A percentile compares a stretch with the other conserved stretches of the same genome.
Conservation (phyloP, 805 yeast genomes). For the Kluyveromyces starmeri region DNA sequence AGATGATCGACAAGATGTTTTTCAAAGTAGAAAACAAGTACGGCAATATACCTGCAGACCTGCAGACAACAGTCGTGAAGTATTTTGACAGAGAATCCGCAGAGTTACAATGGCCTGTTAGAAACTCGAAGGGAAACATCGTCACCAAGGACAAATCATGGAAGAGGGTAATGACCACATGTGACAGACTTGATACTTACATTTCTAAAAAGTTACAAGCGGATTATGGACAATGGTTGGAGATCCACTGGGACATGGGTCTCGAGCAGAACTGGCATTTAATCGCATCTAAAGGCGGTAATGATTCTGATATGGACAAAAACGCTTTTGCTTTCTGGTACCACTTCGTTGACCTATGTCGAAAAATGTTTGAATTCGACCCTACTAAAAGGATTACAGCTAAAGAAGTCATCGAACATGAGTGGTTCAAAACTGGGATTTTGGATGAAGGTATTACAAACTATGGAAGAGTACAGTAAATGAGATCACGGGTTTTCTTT, state of each 20-base stretch:
- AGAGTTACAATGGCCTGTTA: conserved; percentile 26
- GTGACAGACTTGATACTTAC: conserved; percentile 25
- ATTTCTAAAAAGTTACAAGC: conserved; percentile 21
- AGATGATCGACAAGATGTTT: conserved; percentile 29
- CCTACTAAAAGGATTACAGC: conserved; percentile 69
- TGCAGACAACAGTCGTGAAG: conserved; percentile 25
- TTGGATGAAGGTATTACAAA: conserved; percentile 42
- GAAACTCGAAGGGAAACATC: conserved; percentile 20
- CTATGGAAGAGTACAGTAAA: conserved; percentile 16
- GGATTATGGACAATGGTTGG: conserved; percentile 22
- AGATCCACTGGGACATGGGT: conserved; percentile 24
- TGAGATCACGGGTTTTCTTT: conserved; percentile 1
- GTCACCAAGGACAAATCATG: conserved; percentile 25
- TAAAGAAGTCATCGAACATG: conserved; percentile 66
- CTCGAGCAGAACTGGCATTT: conserved; percentile 26
- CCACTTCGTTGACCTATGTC: conserved; percentile 62
- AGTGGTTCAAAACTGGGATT: conserved; percentile 66
- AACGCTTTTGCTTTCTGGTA: conserved; percentile 78
- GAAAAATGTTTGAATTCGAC: conserved; percentile 57
- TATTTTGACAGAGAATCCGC: conserved; percentile 21
- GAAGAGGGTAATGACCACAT: conserved; percentile 22
- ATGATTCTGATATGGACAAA: conserved; percentile 30
- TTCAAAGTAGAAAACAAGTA: conserved; percentile 24
- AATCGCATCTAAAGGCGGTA: conserved; percentile 13
- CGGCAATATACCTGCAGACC: conserved; percentile 27